These are phyloP conservation scores for Nakazawaea sp. DNA, from an alignment of 805 yeast genomes.

Conservation along the genomic window DNA sequence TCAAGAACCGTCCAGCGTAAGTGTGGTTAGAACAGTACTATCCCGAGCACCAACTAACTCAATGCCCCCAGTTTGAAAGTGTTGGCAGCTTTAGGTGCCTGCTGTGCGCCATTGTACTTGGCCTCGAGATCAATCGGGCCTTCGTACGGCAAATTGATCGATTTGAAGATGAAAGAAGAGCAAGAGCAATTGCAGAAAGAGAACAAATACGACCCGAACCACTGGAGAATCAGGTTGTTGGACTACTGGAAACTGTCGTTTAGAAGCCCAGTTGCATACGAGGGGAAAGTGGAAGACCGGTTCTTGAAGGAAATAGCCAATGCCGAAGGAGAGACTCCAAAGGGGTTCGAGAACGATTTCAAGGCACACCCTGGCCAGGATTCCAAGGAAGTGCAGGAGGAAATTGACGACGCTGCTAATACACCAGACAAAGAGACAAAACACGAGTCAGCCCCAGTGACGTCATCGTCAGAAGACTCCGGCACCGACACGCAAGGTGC, in stretches of 20 bases:
- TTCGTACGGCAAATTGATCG: constrained; percentile 8
- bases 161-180: constrained; percentile 8
- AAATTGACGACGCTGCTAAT: not conserved
- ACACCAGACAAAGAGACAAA: constrained; percentile 2
- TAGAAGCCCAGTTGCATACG: not conserved
- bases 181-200: constrained; percentile 3
- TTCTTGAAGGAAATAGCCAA: constrained; percentile 4
- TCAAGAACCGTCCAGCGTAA: constrained; percentile 10
- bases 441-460: constrained; percentile 1
- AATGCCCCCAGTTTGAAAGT: constrained; percentile 5
- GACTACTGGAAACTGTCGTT: not conserved
- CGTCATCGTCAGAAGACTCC: not conserved
- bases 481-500: not conserved
- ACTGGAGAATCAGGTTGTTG: constrained; percentile 5
- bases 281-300: not conserved
- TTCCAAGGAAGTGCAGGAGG: not conserved
- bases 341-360: constrained; percentile 3
- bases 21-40: not conserved
- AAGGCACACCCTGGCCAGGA: not conserved
- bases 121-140: constrained; percentile 6
- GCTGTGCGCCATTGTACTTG: constrained; percentile 3
- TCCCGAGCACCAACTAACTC: not conserved
- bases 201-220: constrained; percentile 5
- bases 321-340: constrained; percentile 2
- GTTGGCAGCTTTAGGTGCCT: constrained; percentile 5